A percentile compares a stretch with the other conserved stretches of the same genome.
These are phyloP conservation scores for Sporothrix variecibatus DNA, from an alignment of 2,329 filamentous ascomycete species.

Conservation along the genomic window DNA sequence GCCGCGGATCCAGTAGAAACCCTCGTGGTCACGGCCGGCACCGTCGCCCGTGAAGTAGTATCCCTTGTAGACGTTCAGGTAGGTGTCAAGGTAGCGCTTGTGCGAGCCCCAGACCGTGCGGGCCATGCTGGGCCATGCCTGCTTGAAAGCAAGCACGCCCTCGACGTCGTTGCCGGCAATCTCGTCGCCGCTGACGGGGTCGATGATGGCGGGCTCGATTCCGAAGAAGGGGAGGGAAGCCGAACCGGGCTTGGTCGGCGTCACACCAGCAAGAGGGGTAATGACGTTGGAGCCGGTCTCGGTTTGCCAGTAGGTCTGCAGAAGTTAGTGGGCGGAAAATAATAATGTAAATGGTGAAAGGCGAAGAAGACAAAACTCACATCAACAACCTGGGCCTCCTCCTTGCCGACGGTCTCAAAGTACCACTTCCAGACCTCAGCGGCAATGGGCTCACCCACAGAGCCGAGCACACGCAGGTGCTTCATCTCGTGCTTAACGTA, in stretches of 20 bases:
- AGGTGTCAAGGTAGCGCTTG: constrained; percentile 98
- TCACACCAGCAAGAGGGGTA: constrained; percentile 87
- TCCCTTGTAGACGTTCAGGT: constrained; percentile 95
- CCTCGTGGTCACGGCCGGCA: constrained; percentile 92
- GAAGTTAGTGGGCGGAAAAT: constrained; percentile 30
- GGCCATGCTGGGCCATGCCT: constrained; percentile 97
- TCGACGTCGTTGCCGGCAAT: constrained; percentile 95
- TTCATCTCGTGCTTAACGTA: constrained; percentile 90
- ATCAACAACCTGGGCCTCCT: constrained; percentile 90
- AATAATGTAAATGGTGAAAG: not conserved
- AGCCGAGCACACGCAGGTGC: constrained; percentile 84
- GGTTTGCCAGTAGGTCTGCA: constrained; percentile 98
- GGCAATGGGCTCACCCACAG: constrained; percentile 95
- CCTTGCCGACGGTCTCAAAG: constrained; percentile 90
- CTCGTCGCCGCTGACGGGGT: constrained; percentile 92
- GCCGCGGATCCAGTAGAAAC: constrained; percentile 99
- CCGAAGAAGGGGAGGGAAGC: constrained; percentile 98
- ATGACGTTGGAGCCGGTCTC: constrained; percentile 98
- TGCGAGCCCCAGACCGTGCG: constrained; percentile 97
- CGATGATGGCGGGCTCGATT: constrained; percentile 95
- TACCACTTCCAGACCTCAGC: constrained; percentile 99
- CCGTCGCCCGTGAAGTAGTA: constrained; percentile 97
- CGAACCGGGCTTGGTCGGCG: constrained; percentile 93
- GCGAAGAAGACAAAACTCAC: constrained; percentile 58
- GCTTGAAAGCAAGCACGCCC: constrained; percentile 94